Percentiles rank a stretch among this genome's conserved stretches.
These are phyloP conservation scores for Eleusine coracana DNA, from an alignment of 176 grass and related monocot species.

Conservation along the genomic window DNA sequence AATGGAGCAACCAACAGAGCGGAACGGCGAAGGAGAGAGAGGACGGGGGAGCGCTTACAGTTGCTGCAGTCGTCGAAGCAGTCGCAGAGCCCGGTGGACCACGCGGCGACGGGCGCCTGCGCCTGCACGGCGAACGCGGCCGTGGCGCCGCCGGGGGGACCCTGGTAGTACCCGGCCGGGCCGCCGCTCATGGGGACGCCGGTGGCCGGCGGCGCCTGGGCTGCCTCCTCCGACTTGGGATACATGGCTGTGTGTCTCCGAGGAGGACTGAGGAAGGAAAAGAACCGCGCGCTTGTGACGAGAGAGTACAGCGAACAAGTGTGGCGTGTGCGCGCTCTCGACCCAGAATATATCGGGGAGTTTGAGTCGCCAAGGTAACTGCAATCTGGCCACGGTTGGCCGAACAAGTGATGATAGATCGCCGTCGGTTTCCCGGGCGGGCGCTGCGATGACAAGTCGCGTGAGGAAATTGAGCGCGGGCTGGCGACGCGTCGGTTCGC, in stretches of 20 bases:
- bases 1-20: no score
- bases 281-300: background rate
- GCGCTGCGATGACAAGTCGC: background rate
- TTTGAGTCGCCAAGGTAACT: background rate
- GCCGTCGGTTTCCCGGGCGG: background rate
- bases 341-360: background rate
- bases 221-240: constrained; percentile 29
- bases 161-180: constrained; percentile 26
- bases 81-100: constrained; percentile 71
- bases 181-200: constrained; percentile 30
- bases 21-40: background rate
- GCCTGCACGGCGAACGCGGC: constrained; percentile 35
- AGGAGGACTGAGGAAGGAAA: no score
- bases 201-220: constrained; percentile 12
- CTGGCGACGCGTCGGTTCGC: background rate
- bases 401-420: background rate
- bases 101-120: constrained; percentile 35
- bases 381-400: background rate
- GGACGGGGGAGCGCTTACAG: constrained; percentile 32
- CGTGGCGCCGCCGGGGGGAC: constrained; percentile 2
- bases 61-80: constrained; percentile 65
- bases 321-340: background rate
- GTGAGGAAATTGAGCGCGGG: background rate
- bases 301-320: background rate
- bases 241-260: background rate